A percentile compares a stretch with the other conserved stretches of the same genome.
These are phyloP conservation scores for Malus orientalis DNA, from an alignment of 306 rosid genomes.

Conservation along the genomic window DNA sequence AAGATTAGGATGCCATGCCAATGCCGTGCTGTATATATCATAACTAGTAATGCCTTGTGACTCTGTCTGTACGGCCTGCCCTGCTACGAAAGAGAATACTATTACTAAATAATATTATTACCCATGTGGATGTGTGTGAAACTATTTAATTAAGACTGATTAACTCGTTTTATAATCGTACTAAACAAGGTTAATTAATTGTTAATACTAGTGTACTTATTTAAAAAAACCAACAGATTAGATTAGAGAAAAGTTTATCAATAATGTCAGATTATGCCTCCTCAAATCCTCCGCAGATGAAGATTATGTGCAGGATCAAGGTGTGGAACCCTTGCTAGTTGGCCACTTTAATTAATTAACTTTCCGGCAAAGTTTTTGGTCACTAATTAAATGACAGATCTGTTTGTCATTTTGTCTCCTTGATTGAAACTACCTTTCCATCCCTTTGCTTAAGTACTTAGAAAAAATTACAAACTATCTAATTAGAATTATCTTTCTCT, in stretches of 20 bases:
- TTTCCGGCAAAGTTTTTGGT: neutral
- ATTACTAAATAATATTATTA: neutral
- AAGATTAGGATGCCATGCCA: neutral
- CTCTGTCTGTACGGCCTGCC: neutral
- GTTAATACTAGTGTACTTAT: neutral
- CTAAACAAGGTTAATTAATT: neutral
- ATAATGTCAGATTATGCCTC: conserved; percentile 19
- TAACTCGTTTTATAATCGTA: neutral
- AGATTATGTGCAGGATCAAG: conserved; percentile 18
- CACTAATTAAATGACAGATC: conserved; percentile 4
- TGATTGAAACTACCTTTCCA: conserved; percentile 32
- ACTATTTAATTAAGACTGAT: neutral
- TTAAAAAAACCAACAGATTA: neutral
- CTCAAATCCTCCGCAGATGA: conserved; percentile 20
- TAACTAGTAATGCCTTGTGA: conserved; percentile 15
- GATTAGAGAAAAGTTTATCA: neutral
- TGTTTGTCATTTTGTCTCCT: conserved; percentile 46
- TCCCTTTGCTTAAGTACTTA: neutral
- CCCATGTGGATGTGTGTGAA: conserved; percentile 14
- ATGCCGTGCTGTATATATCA: conserved; percentile 2
- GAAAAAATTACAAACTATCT: neutral
- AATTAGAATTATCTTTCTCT: no score
- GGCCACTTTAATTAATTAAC: conserved; percentile 10
- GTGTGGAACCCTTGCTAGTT: conserved; percentile 27
- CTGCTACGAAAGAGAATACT: neutral